Evolutionary conservation across 139 green algal species (phyloP).

Genomic region (Haematococcus lacustris): DNA sequence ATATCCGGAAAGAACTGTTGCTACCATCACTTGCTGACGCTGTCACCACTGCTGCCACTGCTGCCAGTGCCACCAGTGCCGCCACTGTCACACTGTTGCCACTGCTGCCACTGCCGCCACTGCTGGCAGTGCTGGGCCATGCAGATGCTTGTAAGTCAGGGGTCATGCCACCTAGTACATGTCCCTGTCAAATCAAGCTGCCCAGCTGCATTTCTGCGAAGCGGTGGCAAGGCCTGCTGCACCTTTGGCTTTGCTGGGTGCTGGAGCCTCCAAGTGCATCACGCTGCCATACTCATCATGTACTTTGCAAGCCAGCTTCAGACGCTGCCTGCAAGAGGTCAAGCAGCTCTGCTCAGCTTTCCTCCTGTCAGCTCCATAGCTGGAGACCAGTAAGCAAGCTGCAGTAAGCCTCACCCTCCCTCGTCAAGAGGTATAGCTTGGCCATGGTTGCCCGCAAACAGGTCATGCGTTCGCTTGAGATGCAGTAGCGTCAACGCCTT

Average conservation of each 20-base stretch:
- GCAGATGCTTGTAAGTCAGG: background rate
- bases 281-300: conserved; percentile 40
- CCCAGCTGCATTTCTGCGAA: background rate
- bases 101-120: conserved; percentile 6
- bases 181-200: background rate
- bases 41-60: background rate
- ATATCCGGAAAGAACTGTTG: too few relatives aligned
- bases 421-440: conserved; percentile 52
- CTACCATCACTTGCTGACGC: background rate
- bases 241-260: conserved; percentile 8
- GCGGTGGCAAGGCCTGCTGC: background rate
- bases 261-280: conserved; percentile 28
- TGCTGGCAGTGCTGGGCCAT: background rate
- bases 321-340: conserved; percentile 42
- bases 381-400: background rate
- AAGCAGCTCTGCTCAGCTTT: background rate
- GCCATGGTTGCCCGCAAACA: conserved; percentile 68
- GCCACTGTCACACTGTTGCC: too few relatives aligned
- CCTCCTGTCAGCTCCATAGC: background rate
- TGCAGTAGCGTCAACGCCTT: conserved; percentile 64
- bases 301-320: conserved; percentile 55
- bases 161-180: background rate
- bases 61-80: too few relatives aligned
- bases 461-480: conserved; percentile 78
- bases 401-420: conserved; percentile 26